These are phyloP conservation scores for Colletotrichum tropicicola DNA, from an alignment of 2,329 filamentous ascomycete species.

Conservation along the genomic window DNA sequence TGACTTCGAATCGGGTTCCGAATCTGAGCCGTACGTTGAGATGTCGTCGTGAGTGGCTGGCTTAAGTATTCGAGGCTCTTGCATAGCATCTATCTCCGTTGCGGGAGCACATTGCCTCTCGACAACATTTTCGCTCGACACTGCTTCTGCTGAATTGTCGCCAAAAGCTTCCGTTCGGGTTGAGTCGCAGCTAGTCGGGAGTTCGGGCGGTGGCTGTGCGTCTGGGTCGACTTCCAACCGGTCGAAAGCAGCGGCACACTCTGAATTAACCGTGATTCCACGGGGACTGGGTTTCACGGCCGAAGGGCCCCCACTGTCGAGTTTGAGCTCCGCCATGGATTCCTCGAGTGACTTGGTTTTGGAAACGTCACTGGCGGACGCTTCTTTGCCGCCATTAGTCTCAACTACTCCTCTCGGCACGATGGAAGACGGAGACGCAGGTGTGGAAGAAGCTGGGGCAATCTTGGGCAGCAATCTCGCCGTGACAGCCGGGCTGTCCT, in stretches of 20 bases:
- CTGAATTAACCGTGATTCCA: conserved; percentile 27
- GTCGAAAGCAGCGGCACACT: not conserved
- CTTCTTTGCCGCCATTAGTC: not conserved
- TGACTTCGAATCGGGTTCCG: not conserved
- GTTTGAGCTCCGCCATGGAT: conserved; percentile 23
- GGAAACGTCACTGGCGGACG: conserved; percentile 32
- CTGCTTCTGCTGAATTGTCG: not conserved
- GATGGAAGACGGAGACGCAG: not conserved
- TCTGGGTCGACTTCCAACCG: conserved; percentile 25
- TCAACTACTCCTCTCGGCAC: conserved; percentile 18
- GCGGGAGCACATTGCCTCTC: not conserved
- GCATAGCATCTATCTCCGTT: not conserved
- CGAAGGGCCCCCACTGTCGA: not conserved
- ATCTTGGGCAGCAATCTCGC: conserved; percentile 29
- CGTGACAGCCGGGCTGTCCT: conserved; percentile 40
- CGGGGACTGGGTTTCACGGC: conserved; percentile 24
- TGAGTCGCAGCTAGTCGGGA: conserved; percentile 5
- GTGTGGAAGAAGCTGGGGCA: not conserved
- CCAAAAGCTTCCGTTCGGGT: not conserved
- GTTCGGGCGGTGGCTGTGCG: conserved; percentile 3
- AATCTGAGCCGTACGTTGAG: not conserved
- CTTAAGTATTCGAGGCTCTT: not conserved
- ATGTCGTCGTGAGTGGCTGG: not conserved
- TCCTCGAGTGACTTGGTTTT: conserved; percentile 17
- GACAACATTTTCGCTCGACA: not conserved